Conservation (phyloP, 805 yeast genomes). For the Spathaspora sp. region DNA sequence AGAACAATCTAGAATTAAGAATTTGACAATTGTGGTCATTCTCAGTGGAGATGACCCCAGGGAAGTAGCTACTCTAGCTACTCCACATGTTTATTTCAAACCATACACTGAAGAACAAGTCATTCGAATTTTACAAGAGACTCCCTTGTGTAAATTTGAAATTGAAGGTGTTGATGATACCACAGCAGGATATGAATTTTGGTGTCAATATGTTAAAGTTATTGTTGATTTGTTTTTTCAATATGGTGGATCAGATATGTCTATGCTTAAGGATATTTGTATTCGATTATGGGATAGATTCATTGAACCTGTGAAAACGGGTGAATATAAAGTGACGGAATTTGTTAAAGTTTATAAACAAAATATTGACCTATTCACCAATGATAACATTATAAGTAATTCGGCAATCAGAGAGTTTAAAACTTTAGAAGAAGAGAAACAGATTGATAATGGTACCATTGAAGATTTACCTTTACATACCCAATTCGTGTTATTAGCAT, state of each 20-base stretch:
- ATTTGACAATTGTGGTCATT: slow-evolving; percentile 36
- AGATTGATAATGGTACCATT: slow-evolving; percentile 15
- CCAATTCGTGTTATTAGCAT: slow-evolving; percentile 72
- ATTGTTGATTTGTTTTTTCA: slow-evolving; percentile 43
- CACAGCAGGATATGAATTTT: slow-evolving; percentile 21
- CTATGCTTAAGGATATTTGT: slow-evolving; percentile 28
- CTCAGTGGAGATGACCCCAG: slow-evolving; percentile 37
- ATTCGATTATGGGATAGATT: slow-evolving; percentile 32
- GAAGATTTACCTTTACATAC: slow-evolving; percentile 57
- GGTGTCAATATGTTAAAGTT: slow-evolving; percentile 41
- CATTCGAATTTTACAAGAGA: slow-evolving; percentile 32
- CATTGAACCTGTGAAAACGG: slow-evolving; percentile 21
- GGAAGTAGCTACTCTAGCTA: slow-evolving; percentile 30
- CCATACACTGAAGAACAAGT: slow-evolving; percentile 35
- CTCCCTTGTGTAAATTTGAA: slow-evolving; percentile 22
- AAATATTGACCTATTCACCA: slow-evolving; percentile 21
- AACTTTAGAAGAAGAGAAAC: slow-evolving; percentile 18
- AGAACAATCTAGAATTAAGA: slow-evolving; percentile 33
- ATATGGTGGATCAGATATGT: slow-evolving; percentile 43
- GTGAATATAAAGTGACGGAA: slow-evolving; percentile 19
- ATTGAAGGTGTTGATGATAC: slow-evolving; percentile 12
- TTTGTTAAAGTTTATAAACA: slow-evolving; percentile 34
- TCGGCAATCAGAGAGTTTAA: slow-evolving; percentile 24
- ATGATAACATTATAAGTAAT: slow-evolving; percentile 29
- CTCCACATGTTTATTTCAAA: slow-evolving; percentile 40